These are phyloP conservation scores for Xylaria sp. DNA, from an alignment of 2,329 filamentous ascomycete species.

Conservation along the genomic window DNA sequence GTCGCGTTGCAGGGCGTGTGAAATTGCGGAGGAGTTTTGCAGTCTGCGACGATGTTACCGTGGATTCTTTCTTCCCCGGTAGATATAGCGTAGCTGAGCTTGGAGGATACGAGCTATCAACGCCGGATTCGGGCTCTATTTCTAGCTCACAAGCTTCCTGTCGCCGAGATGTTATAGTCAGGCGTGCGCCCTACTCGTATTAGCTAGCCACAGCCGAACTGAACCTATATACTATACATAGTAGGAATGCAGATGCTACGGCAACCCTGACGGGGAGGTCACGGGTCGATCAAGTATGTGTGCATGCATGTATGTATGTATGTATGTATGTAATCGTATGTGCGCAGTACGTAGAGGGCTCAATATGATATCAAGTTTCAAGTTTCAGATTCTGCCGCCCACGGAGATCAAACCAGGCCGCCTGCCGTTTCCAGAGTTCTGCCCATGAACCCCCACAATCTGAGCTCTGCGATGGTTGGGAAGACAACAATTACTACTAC, in stretches of 20 bases:
- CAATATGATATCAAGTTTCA: slow-evolving; percentile 22
- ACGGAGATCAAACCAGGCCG: slow-evolving; percentile 36
- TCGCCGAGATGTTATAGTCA: too few relatives aligned
- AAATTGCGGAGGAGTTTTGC: slow-evolving; percentile 32
- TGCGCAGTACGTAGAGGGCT: slow-evolving; percentile 2
- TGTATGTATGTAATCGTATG: slow-evolving; percentile 20
- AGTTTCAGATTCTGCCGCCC: slow-evolving; percentile 39
- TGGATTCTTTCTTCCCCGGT: slow-evolving; percentile 14
- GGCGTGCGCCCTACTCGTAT: neutral
- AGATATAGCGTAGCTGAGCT: slow-evolving; percentile 18
- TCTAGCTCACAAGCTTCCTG: slow-evolving; percentile 1
- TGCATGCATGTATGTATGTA: slow-evolving; percentile 1
- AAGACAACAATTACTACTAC: neutral
- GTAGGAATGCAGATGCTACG: neutral
- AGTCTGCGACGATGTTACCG: slow-evolving; percentile 30
- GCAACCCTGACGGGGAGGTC: slow-evolving; percentile 15
- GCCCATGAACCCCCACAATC: slow-evolving; percentile 10
- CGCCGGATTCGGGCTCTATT: slow-evolving; percentile 9
- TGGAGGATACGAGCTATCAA: slow-evolving; percentile 8
- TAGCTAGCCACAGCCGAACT: neutral
- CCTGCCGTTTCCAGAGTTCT: slow-evolving; percentile 25
- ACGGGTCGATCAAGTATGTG: slow-evolving; percentile 25
- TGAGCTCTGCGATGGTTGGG: slow-evolving; percentile 3
- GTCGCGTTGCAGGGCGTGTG: slow-evolving; percentile 25
- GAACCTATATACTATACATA: neutral